Percentiles rank a stretch among this genome's conserved stretches.
Evolutionary conservation across 495 filamentous ascomycete genomes (phyloP).

Genomic region (Venustampulla echinocandica): DNA sequence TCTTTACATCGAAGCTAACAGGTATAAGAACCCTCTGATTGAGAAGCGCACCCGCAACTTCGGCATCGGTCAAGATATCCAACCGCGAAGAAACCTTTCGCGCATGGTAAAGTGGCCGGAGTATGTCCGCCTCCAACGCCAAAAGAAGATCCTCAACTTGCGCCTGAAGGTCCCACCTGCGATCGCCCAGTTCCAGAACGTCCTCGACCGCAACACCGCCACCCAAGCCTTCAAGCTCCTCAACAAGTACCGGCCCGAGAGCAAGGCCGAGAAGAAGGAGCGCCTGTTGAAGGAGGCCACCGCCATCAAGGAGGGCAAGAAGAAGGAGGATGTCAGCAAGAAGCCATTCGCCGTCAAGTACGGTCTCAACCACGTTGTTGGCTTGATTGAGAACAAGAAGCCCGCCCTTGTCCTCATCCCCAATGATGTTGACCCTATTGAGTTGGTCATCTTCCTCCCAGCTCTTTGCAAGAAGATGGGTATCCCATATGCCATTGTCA

Average conservation of each 20-base stretch:
- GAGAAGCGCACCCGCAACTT: conserved; percentile 97
- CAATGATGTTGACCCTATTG: conserved; percentile 99
- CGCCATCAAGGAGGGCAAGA: conserved; percentile 94
- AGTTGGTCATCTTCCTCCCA: conserved; percentile 97
- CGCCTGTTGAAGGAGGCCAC: conserved; percentile 95
- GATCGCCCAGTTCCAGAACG: conserved; percentile 94
- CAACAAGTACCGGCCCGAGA: conserved; percentile 99
- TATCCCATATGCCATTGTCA: conserved; percentile 96
- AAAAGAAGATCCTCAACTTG: conserved; percentile 98
- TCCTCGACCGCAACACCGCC: conserved; percentile 97
- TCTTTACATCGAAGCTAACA: conserved; percentile 25
- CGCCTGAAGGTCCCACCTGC: conserved; percentile 97
- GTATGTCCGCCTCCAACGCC: conserved; percentile 97
- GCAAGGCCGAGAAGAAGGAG: conserved; percentile 99
- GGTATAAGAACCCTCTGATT: conserved; percentile 86
- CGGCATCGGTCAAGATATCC: conserved; percentile 98
- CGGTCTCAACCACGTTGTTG: conserved; percentile 99
- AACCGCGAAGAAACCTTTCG: conserved; percentile 92
- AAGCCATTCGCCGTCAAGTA: conserved; percentile 99
- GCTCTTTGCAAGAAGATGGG: conserved; percentile 99
- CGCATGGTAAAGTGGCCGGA: conserved; percentile 99
- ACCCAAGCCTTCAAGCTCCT: conserved; percentile 96
- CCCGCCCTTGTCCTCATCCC: conserved; percentile 93
- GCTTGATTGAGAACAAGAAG: conserved; percentile 99
- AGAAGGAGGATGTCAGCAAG: conserved; percentile 99